These are phyloP conservation scores for Rhytidiadelphus loreus DNA, from an alignment of 225 moss, liverwort and hornwort genomes.

Conservation along the genomic window DNA sequence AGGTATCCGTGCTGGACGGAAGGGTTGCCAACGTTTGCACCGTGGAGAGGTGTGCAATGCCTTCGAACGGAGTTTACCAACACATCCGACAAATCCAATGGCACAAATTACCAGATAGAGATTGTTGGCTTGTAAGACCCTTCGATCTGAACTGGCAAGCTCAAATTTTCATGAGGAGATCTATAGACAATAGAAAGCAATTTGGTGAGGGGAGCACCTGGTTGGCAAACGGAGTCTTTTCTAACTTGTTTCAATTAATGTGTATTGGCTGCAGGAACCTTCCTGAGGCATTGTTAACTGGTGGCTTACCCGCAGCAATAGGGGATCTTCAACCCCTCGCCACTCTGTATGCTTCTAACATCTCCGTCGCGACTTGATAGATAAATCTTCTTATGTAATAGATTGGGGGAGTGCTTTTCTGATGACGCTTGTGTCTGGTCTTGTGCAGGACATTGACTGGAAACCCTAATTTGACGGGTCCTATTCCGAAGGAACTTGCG, in stretches of 20 bases:
- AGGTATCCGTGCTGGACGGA: background rate
- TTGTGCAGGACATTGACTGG: slow-evolving; percentile 7
- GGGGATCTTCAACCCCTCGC: slow-evolving; percentile 2
- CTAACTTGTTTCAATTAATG: background rate
- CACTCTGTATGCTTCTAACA: background rate
- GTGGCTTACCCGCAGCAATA: background rate
- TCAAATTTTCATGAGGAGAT: background rate
- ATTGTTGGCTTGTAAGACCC: background rate
- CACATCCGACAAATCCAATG: background rate
- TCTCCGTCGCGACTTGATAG: background rate
- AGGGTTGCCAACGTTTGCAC: background rate
- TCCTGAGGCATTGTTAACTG: background rate
- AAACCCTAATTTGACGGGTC: slow-evolving; percentile 8
- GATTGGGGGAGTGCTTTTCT: background rate
- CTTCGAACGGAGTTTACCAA: background rate
- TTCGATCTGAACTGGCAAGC: background rate
- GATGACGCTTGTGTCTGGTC: background rate
- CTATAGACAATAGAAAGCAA: background rate
- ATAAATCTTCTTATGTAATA: background rate
- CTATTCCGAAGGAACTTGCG: slow-evolving; percentile 13
- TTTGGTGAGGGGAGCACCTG: background rate
- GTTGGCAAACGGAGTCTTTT: background rate
- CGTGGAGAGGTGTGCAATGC: background rate
- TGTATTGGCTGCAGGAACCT: background rate
- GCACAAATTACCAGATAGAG: background rate